A percentile compares a stretch with the other conserved stretches of the same genome.
These are phyloP conservation scores for Carallia brachiata DNA, from an alignment of 345 rosid species.

Conservation along the genomic window DNA sequence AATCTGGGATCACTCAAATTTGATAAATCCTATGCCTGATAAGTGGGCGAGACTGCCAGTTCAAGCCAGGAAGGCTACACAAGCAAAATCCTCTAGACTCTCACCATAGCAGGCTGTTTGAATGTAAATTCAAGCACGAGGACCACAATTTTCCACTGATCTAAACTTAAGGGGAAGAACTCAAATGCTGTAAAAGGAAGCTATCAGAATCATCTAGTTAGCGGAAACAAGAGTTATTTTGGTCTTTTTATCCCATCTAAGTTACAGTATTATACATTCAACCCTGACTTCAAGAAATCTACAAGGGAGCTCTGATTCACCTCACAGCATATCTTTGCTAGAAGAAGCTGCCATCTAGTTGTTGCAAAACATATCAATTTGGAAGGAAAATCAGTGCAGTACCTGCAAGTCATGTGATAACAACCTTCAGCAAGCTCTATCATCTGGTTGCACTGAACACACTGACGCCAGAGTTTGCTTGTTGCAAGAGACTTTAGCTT, in stretches of 20 bases:
- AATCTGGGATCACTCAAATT: too few species aligned
- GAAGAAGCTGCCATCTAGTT: not conserved
- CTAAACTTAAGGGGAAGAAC: too few species aligned
- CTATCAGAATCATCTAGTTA: too few species aligned
- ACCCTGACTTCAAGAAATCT: not conserved
- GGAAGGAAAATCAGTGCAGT: constrained; percentile 4
- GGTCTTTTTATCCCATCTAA: not conserved
- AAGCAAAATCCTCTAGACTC: too few species aligned
- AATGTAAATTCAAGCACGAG: too few species aligned
- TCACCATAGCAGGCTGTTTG: too few species aligned
- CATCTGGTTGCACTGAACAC: constrained; percentile 52
- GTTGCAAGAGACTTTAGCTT: constrained; percentile 48
- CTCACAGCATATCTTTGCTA: not conserved
- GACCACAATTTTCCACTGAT: too few species aligned
- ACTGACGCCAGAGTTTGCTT: constrained; percentile 47
- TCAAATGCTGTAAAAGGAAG: too few species aligned
- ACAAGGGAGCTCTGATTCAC: not conserved
- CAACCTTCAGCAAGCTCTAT: constrained; percentile 58
- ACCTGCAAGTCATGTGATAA: constrained; percentile 72
- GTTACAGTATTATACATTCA: not conserved
- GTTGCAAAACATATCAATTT: not conserved
- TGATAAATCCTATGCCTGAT: too few species aligned
- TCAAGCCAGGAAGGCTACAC: too few species aligned
- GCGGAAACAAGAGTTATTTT: too few species aligned
- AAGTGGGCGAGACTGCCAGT: too few species aligned